phyloP scores from a whole-genome alignment of 116 monocot genomes.

The Phalaenopsis hybrid region DNA sequence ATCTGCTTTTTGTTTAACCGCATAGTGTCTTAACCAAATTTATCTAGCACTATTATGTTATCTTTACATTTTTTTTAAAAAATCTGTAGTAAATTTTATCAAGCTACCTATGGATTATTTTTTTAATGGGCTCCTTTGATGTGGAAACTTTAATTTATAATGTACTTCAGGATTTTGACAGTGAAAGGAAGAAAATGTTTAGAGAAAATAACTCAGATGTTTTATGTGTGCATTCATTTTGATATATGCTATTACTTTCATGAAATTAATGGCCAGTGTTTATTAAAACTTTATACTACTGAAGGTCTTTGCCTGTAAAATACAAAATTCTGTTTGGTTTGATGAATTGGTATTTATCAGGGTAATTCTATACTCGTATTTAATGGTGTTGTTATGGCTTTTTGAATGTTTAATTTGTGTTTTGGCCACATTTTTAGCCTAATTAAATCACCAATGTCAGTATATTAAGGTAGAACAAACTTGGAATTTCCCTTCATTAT shows the following conservation, averaged over 20 bases:
- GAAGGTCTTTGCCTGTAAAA: too few species aligned
- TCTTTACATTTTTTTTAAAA: not conserved
- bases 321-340: too few species aligned
- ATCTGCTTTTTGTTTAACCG: not conserved
- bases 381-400: too few species aligned
- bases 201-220: not conserved
- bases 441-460: not conserved
- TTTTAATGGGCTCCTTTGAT: not conserved
- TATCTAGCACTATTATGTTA: not conserved
- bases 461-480: not conserved
- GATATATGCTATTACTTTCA: too few species aligned
- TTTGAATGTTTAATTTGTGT: too few species aligned
- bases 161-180: not conserved
- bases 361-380: too few species aligned
- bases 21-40: not conserved
- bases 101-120: not conserved
- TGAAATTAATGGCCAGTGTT: too few species aligned
- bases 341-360: too few species aligned
- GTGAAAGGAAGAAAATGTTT: too few species aligned
- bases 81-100: not conserved
- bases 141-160: not conserved
- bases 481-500: not conserved
- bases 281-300: too few species aligned
- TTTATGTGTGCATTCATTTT: not conserved
- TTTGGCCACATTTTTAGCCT: too few species aligned